A percentile compares a stretch with the other conserved stretches of the same genome.
phyloP scores from a whole-genome alignment of 1,139 yeast species.

The Magnusiomyces ingens region DNA sequence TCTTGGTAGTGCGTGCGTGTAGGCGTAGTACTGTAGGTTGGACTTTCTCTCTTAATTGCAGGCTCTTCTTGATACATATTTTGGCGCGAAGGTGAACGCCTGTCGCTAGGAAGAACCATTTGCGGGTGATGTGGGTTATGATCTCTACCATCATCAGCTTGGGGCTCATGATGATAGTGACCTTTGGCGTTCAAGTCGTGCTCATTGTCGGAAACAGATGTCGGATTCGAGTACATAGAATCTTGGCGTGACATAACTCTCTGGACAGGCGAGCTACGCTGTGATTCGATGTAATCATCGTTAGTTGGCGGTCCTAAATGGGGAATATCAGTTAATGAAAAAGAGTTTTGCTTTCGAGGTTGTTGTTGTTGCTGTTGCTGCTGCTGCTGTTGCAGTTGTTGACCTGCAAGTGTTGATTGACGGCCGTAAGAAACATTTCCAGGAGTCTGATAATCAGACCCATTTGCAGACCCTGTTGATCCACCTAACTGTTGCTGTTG shows the following conservation, averaged over 20 bases:
- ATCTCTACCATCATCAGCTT: not conserved
- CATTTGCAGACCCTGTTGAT: not conserved
- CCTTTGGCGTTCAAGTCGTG: not conserved
- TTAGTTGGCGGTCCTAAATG: not conserved
- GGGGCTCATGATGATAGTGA: not conserved
- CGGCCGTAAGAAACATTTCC: not conserved
- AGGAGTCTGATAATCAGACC: not conserved
- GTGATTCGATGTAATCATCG: slow-evolving; percentile 1
- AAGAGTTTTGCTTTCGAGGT: not conserved
- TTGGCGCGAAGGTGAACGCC: not conserved
- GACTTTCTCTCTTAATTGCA: too few species aligned
- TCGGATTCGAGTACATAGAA: slow-evolving; percentile 27
- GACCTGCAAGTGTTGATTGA: not conserved
- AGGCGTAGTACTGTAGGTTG: too few species aligned
- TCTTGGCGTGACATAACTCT: slow-evolving; percentile 27
- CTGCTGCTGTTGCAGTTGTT: not conserved
- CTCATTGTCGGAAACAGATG: slow-evolving; percentile 14
- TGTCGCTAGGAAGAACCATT: not conserved
- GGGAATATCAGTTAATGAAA: not conserved
- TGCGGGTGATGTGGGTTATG: not conserved
- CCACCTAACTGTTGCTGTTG: slow-evolving; percentile 1
- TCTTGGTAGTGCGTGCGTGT: too few species aligned
- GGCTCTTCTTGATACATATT: not conserved
- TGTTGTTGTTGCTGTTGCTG: not conserved
- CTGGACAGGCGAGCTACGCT: slow-evolving; percentile 13